A percentile compares a stretch with the other conserved stretches of the same genome.
Evolutionary conservation across 2,329 filamentous ascomycete genomes (phyloP).

Genomic region (Xylaria arbuscula): DNA sequence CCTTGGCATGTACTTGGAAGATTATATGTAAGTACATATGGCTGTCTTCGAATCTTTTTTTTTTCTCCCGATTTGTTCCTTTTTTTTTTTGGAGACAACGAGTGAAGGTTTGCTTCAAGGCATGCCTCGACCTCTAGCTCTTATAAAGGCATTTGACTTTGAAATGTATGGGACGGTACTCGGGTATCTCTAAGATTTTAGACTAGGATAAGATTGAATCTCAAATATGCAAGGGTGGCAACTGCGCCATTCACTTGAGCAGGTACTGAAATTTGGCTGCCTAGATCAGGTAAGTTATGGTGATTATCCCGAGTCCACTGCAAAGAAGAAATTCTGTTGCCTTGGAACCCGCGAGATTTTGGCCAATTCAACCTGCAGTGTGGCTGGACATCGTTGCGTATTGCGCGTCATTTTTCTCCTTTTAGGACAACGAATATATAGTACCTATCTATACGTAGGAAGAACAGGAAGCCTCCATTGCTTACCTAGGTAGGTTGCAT

Average conservation of each 20-base stretch:
- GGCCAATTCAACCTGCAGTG: background rate
- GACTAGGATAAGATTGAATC: background rate
- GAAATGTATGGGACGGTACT: too few relatives aligned
- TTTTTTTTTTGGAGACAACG: too few relatives aligned
- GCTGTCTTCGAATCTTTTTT: too few relatives aligned
- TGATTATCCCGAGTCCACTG: background rate
- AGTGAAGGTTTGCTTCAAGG: background rate
- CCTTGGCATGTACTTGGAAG: constrained; percentile 4
- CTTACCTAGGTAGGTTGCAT: too few relatives aligned
- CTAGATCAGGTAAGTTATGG: background rate
- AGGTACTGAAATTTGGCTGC: background rate
- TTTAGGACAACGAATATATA: background rate
- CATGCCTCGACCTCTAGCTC: background rate
- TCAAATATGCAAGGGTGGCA: background rate
- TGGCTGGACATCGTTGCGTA: background rate
- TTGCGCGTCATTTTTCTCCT: constrained; percentile 6
- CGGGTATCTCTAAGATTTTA: background rate
- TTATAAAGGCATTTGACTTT: background rate
- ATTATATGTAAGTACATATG: background rate
- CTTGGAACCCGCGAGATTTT: background rate
- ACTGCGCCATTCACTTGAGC: background rate
- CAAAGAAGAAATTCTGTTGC: constrained; percentile 8
- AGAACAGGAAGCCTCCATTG: background rate
- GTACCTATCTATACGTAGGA: background rate
- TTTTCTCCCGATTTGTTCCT: too few relatives aligned